Conservation (phyloP, 805 yeast genomes). For the Candida anglica region DNA sequence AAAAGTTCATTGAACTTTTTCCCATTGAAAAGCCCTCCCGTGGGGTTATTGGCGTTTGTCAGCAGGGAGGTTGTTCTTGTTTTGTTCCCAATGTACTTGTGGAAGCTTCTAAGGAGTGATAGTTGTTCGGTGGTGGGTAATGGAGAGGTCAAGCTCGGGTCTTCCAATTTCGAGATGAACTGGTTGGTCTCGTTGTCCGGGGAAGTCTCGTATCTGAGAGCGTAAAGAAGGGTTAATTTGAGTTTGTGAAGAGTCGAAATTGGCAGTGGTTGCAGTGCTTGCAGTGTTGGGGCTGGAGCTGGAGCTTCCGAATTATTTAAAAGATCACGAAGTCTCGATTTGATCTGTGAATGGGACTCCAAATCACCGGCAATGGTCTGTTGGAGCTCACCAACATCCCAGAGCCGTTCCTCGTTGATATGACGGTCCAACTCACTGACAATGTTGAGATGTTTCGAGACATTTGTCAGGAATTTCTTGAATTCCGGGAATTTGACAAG, state of each 20-base stretch:
- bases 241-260: slow-evolving; percentile 57
- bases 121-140: slow-evolving; percentile 31
- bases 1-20: slow-evolving; percentile 30
- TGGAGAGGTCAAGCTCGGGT: slow-evolving; percentile 24
- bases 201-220: slow-evolving; percentile 57
- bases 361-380: slow-evolving; percentile 69
- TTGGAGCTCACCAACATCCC: slow-evolving; percentile 88
- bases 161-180: slow-evolving; percentile 23
- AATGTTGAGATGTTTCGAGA: slow-evolving; percentile 87
- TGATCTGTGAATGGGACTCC: slow-evolving; percentile 36
- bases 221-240: slow-evolving; percentile 70
- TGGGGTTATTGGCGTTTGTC: background rate
- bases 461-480: slow-evolving; percentile 80
- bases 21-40: slow-evolving; percentile 28
- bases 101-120: slow-evolving; percentile 26
- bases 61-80: background rate
- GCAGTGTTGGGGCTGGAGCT: slow-evolving; percentile 17
- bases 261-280: slow-evolving; percentile 18
- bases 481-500: slow-evolving; percentile 94
- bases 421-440: slow-evolving; percentile 81
- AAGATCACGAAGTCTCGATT: slow-evolving; percentile 51
- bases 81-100: slow-evolving; percentile 14
- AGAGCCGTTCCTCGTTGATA: slow-evolving; percentile 59
- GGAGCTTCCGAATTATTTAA: slow-evolving; percentile 26
- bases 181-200: slow-evolving; percentile 17